Percentiles rank a stretch among this genome's conserved stretches.
phyloP scores from a whole-genome alignment of 2,329 filamentous ascomycete species.

The Periconia digitata region DNA sequence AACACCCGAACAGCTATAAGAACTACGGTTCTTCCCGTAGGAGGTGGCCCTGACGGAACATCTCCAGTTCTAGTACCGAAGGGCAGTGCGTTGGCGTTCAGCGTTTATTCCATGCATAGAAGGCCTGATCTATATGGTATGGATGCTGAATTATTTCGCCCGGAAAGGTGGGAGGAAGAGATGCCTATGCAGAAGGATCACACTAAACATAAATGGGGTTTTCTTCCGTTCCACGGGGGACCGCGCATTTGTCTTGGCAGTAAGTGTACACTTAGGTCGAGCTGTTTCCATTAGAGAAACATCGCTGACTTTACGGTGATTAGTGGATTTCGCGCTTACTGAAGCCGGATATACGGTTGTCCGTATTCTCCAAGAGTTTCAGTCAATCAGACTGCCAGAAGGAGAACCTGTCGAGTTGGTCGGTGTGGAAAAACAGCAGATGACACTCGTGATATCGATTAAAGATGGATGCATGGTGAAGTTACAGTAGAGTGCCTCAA shows the following conservation, averaged over 20 bases:
- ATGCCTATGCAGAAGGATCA: constrained; percentile 19
- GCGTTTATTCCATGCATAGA: constrained; percentile 22
- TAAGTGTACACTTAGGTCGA: constrained; percentile 8
- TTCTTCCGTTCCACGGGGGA: constrained; percentile 24
- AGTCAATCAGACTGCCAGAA: constrained; percentile 16
- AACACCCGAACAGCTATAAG: constrained; percentile 24
- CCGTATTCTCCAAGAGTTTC: constrained; percentile 21
- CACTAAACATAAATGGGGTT: constrained; percentile 20
- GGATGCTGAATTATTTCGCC: constrained; percentile 18
- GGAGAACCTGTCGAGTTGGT: constrained; percentile 14
- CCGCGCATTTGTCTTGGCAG: constrained; percentile 21
- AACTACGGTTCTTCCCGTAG: constrained; percentile 29
- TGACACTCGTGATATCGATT: constrained; percentile 23
- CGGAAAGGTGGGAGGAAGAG: constrained; percentile 18
- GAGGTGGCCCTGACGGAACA: constrained; percentile 26
- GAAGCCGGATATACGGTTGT: constrained; percentile 20
- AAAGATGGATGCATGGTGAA: constrained; percentile 25
- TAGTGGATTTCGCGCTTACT: constrained; percentile 23
- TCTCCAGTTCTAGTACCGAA: constrained; percentile 33
- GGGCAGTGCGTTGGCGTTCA: constrained; percentile 19
- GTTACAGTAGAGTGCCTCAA: constrained; percentile 5
- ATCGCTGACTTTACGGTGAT: constrained; percentile 4
- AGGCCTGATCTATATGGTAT: constrained; percentile 19
- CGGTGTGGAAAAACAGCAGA: constrained; percentile 22
- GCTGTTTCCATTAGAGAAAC: neutral